Conservation (phyloP, 1,284 basidiomycete genomes). For the Thecaphora thlaspeos region DNA sequence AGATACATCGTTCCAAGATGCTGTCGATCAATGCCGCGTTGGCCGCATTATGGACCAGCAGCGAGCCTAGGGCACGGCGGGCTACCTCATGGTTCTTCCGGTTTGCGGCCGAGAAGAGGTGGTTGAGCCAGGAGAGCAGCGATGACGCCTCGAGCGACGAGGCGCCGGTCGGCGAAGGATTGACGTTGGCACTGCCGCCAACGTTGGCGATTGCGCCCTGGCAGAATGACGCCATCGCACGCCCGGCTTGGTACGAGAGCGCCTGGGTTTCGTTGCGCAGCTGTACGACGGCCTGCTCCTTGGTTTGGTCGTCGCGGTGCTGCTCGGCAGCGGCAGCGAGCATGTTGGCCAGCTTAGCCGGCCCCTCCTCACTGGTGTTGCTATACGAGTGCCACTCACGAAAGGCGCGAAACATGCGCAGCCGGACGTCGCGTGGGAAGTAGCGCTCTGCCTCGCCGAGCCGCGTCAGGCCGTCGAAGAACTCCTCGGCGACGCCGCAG, state of each 20-base stretch:
- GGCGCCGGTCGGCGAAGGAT: constrained; percentile 77
- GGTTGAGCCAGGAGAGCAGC: constrained; percentile 61
- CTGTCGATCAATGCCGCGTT: constrained; percentile 70
- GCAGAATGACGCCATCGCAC: constrained; percentile 71
- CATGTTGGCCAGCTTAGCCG: constrained; percentile 73
- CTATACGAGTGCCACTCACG: constrained; percentile 92
- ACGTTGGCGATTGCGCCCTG: constrained; percentile 37
- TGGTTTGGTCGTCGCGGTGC: constrained; percentile 60
- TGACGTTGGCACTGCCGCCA: constrained; percentile 67
- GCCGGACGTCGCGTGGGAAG: constrained; percentile 72
- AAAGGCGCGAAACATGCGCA: constrained; percentile 79
- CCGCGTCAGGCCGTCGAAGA: constrained; percentile 75
- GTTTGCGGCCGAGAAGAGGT: constrained; percentile 59
- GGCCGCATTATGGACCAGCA: constrained; percentile 68
- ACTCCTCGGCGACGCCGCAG: constrained; percentile 79
- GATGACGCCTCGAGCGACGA: constrained; percentile 58
- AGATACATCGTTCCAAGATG: constrained; percentile 71
- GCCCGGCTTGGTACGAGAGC: constrained; percentile 71
- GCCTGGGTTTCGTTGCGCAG: constrained; percentile 64
- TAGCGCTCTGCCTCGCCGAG: constrained; percentile 74
- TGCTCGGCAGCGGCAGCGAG: constrained; percentile 68
- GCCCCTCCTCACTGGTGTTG: constrained; percentile 71
- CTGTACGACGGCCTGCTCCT: constrained; percentile 57
- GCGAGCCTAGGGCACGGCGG: constrained; percentile 70
- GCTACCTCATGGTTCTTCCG: constrained; percentile 59